These are phyloP conservation scores for Neurospora sp. DNA, from an alignment of 495 filamentous ascomycete genomes.

Conservation along the genomic window DNA sequence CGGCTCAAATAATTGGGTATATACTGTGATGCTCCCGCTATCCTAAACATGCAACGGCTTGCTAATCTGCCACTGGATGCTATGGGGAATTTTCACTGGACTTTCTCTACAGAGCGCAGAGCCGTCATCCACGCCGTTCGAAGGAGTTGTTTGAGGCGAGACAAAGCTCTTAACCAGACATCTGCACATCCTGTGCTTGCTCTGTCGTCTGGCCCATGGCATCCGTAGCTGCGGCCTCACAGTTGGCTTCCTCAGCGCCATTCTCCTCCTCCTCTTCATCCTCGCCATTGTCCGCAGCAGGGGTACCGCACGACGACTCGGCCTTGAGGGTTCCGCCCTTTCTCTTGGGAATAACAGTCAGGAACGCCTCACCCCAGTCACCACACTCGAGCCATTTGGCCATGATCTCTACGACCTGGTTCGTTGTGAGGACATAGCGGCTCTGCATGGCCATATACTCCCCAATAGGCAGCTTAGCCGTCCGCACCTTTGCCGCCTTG, in stretches of 20 bases:
- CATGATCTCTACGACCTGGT: constrained; percentile 97
- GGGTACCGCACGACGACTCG: background rate
- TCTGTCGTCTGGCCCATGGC: background rate
- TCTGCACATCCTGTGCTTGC: background rate
- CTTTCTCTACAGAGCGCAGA: background rate
- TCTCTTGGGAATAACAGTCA: constrained; percentile 73
- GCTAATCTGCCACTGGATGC: background rate
- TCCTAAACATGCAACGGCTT: background rate
- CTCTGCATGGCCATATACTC: constrained; percentile 84
- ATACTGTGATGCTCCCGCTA: background rate
- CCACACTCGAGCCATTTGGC: constrained; percentile 76
- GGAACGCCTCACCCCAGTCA: constrained; percentile 85
- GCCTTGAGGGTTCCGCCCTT: constrained; percentile 58
- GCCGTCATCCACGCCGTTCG: background rate
- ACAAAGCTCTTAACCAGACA: background rate
- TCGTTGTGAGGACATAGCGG: constrained; percentile 75
- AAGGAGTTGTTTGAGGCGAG: background rate
- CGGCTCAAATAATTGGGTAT: background rate
- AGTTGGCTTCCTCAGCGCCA: constrained; percentile 13
- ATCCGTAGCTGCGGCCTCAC: background rate
- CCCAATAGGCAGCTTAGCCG: constrained; percentile 85
- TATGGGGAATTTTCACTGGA: background rate
- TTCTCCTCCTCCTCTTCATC: constrained; percentile 18
- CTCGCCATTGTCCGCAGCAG: constrained; percentile 13
- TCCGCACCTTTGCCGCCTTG: constrained; percentile 60